Evolutionary conservation across 164 flowering plant species (phyloP).

Genomic region (Sedum album): DNA sequence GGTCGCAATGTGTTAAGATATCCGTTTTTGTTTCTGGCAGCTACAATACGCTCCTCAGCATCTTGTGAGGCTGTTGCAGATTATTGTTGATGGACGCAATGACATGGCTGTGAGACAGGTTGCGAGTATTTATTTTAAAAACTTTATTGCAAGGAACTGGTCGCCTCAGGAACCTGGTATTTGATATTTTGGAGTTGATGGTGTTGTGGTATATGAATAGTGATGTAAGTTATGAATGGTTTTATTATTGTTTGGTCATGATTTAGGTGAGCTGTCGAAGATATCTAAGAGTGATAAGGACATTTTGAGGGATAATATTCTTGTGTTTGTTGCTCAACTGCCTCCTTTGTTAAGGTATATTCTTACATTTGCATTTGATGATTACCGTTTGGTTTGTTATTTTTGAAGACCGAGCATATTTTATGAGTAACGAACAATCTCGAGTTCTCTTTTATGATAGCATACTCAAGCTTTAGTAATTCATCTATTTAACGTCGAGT

Average conservation of each 20-base stretch:
- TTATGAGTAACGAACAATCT: background rate
- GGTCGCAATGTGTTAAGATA: too few relatives aligned
- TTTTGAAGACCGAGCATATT: too few relatives aligned
- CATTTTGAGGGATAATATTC: conserved; percentile 71
- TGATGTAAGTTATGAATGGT: background rate
- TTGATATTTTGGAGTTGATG: background rate
- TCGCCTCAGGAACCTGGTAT: conserved; percentile 75
- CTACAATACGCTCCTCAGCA: conserved; percentile 81
- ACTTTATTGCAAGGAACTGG: conserved; percentile 91
- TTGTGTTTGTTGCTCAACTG: conserved; percentile 59
- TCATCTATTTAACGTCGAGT: background rate
- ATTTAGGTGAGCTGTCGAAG: conserved; percentile 60
- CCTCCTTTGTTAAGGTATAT: conserved; percentile 80
- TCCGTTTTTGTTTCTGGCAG: conserved; percentile 30
- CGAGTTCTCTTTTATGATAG: background rate
- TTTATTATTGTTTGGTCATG: background rate
- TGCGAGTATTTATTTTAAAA: conserved; percentile 94
- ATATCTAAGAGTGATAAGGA: conserved; percentile 65
- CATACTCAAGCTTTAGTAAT: too few relatives aligned
- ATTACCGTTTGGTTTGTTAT: background rate
- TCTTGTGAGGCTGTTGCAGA: conserved; percentile 80
- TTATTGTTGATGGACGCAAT: conserved; percentile 72
- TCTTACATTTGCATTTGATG: background rate
- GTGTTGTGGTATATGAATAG: background rate
- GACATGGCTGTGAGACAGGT: conserved; percentile 81